These are phyloP conservation scores for Xerophyta viscosa DNA, from an alignment of 106 monocot genomes.

Conservation along the genomic window DNA sequence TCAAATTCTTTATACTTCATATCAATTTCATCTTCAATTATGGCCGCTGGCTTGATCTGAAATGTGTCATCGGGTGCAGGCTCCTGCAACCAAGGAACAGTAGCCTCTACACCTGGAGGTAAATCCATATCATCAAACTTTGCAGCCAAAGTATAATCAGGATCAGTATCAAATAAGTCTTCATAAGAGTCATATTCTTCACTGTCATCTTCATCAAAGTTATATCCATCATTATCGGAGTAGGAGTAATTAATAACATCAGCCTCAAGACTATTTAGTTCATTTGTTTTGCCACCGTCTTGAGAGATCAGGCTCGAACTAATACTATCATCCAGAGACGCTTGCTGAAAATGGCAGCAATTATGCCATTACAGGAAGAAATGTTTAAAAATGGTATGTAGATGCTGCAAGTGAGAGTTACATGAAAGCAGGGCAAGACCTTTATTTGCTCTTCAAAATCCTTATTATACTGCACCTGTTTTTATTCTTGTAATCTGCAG, in stretches of 20 bases:
- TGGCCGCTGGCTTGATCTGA: neutral
- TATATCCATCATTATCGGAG: constrained; percentile 1
- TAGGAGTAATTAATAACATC: neutral
- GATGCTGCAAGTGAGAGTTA: no score
- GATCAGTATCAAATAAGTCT: constrained; percentile 1
- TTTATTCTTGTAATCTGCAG: no score
- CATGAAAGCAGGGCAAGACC: no score
- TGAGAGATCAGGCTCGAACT: neutral
- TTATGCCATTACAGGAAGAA: neutral
- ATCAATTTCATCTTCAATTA: constrained; percentile 23
- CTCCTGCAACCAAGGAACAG: constrained; percentile 40
- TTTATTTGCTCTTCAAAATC: no score
- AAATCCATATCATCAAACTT: constrained; percentile 66
- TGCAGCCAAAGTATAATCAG: constrained; percentile 16
- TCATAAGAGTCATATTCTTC: neutral
- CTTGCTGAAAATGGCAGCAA: neutral
- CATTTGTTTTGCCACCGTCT: neutral
- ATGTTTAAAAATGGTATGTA: no score
- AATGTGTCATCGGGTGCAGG: constrained; percentile 6
- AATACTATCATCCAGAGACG: neutral
- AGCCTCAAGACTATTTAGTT: neutral
- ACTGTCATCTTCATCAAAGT: neutral
- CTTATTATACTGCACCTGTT: no score
- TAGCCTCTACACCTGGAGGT: constrained; percentile 63
- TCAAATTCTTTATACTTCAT: constrained; percentile 26